These are phyloP conservation scores for Daldinia concentrica DNA, from an alignment of 495 filamentous ascomycete genomes.

Conservation along the genomic window DNA sequence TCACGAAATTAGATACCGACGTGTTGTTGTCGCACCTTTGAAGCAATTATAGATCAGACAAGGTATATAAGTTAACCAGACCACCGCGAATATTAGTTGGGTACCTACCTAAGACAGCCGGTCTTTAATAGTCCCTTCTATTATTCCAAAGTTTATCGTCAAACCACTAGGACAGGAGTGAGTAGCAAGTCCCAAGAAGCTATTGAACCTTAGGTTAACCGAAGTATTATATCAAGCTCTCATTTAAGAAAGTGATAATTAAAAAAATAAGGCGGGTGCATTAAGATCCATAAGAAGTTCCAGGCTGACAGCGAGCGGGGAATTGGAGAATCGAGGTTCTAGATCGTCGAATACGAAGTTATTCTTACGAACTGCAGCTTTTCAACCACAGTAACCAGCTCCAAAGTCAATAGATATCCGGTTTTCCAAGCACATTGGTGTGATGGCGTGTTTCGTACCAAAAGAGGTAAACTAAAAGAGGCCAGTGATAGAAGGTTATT, in stretches of 20 bases:
- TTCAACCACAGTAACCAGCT: too few relatives aligned
- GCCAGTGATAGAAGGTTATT: not conserved
- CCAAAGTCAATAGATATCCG: not conserved
- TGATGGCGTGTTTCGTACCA: not conserved
- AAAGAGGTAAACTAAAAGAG: too few relatives aligned
- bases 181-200: not conserved
- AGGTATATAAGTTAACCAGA: not conserved
- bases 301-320: not conserved
- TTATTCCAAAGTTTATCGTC: not conserved
- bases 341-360: slow-evolving; percentile 13
- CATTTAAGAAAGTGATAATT: slow-evolving; percentile 1
- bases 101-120: too few relatives aligned
- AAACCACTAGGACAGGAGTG: not conserved
- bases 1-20: not conserved
- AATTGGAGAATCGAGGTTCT: not conserved
- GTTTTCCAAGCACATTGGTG: not conserved
- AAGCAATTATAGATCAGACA: not conserved
- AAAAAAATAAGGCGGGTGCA: not conserved
- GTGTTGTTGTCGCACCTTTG: not conserved
- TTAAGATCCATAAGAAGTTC: not conserved
- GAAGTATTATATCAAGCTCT: not conserved
- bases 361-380: not conserved
- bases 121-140: not conserved
- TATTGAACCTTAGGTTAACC: not conserved
- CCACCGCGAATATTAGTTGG: too few relatives aligned